Conservation (phyloP, 495 filamentous ascomycete species). For the Tuber calosporum region DNA sequence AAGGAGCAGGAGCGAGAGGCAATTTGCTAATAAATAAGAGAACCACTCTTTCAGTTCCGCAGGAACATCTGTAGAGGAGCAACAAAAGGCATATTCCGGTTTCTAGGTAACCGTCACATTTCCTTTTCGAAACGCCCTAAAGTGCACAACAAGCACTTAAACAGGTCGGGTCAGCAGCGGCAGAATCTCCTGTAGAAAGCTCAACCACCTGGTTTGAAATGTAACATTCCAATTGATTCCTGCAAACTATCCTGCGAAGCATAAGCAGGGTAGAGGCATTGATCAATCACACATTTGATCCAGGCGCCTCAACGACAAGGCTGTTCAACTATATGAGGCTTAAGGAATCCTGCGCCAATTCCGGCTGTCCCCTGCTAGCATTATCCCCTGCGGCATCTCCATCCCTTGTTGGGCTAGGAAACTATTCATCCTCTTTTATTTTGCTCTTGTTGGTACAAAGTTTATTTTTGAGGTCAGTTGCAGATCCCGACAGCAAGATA, state of each 20-base stretch:
- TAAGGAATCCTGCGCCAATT: slow-evolving; percentile 55
- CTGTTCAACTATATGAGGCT: slow-evolving; percentile 71
- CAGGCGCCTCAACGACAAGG: slow-evolving; percentile 58
- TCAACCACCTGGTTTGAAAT: background rate
- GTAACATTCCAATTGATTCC: background rate
- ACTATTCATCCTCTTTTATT: slow-evolving; percentile 15
- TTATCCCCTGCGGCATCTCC: background rate
- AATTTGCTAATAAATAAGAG: no score
- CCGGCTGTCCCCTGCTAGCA: slow-evolving; percentile 28
- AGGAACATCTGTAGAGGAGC: no score
- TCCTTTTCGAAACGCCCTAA: no score
- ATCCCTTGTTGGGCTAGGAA: background rate
- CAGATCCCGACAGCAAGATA: no score
- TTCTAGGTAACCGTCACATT: no score
- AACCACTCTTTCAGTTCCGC: no score
- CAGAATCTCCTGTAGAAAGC: background rate
- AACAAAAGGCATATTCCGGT: no score
- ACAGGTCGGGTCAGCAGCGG: no score
- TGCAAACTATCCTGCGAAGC: background rate
- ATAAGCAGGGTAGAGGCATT: background rate
- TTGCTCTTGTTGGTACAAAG: slow-evolving; percentile 30
- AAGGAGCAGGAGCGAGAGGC: no score
- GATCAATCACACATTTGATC: slow-evolving; percentile 9
- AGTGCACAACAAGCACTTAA: no score
- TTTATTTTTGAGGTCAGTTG: no score